Evolutionary conservation across 257 asterid genomes (phyloP), one percentile per base, ranked within the genome.

Genomic region (Nicotiana otophora): DNA sequence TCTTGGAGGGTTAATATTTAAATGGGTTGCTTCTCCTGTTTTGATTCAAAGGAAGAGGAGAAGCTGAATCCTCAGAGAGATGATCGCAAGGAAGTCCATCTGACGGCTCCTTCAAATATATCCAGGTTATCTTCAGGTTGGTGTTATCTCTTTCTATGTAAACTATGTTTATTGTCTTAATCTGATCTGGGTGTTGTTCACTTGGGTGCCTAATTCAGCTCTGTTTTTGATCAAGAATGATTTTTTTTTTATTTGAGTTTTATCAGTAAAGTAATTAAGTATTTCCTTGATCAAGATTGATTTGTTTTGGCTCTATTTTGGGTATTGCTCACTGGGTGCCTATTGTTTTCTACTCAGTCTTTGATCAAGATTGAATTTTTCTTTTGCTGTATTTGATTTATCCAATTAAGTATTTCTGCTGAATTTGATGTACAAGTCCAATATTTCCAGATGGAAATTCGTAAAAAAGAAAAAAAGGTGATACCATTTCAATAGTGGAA

Each of bases 11-110:
- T 42, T 54, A 33, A 62, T 58, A 67, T 33, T 19, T 64, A 84
- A 78, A 96, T 96, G 99, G 98, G 98, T 77, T 96, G 99, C 83
- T 96, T 96, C 89, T 92, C 97, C 81, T 96, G 99, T 85, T 96
- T 96, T 87, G 99, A 92, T 83, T 90, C 98, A 20, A 90, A 89
- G 64, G 97, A 96, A 83, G 98, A 89, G 86, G 97, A 92, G 77
- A 93, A 88, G 85, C 88, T 94, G 75, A 91, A 93, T 86, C 92
- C 94, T 57, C 89, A 81, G 74, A 84, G 92, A 53, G 93, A 90
- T 83, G 94, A 91, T 86, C 97, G 82, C 69, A 88, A 87, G 84
- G 94, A 91, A 87, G 88, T 86, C 60, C 95, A 88, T 81, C 89
- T 87, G 12, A 85, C 77, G 53, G 86, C 89, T 2, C 92, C 97